A percentile compares a stretch with the other conserved stretches of the same genome.
Evolutionary conservation across 495 filamentous ascomycete species (phyloP).

Genomic region (Podospora didyma): DNA sequence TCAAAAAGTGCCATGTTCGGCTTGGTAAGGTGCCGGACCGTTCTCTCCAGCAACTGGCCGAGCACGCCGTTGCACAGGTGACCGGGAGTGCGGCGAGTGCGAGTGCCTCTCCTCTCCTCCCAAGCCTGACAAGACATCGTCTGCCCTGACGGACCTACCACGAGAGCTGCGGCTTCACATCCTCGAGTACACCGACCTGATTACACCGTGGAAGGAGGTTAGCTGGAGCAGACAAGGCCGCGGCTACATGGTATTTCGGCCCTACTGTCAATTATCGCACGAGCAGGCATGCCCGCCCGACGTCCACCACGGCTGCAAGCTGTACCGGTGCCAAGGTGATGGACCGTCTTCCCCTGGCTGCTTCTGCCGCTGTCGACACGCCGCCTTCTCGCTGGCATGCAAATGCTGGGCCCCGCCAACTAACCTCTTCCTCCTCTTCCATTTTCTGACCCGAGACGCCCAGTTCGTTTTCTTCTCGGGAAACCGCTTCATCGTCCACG

Average conservation of each 20-base stretch:
- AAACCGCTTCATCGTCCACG: constrained; percentile 12
- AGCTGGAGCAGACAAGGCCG: constrained; percentile 11
- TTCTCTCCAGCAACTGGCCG: not conserved
- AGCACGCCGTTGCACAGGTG: not conserved
- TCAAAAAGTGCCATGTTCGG: constrained; percentile 2
- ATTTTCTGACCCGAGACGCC: constrained; percentile 6
- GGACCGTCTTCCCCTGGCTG: not conserved
- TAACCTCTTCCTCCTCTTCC: constrained; percentile 9
- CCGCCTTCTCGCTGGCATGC: constrained; percentile 10
- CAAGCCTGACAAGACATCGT: not conserved
- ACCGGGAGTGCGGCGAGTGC: too few species aligned
- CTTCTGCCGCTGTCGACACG: constrained; percentile 14
- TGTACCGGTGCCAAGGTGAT: not conserved
- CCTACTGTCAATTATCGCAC: not conserved
- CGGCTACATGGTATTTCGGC: not conserved
- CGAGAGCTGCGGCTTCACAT: constrained; percentile 7
- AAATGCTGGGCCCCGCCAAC: constrained; percentile 12
- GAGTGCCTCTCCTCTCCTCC: too few species aligned
- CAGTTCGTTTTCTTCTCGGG: constrained; percentile 11
- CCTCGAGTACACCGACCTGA: constrained; percentile 12
- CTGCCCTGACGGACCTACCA: constrained; percentile 3
- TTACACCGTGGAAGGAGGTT: constrained; percentile 9
- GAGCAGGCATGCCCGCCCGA: not conserved
- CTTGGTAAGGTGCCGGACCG: not conserved
- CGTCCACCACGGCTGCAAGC: constrained; percentile 2